Evolutionary conservation across 306 rosid genomes (phyloP), one percentile per base, ranked within the genome.

Genomic region (Casuarina glauca): DNA sequence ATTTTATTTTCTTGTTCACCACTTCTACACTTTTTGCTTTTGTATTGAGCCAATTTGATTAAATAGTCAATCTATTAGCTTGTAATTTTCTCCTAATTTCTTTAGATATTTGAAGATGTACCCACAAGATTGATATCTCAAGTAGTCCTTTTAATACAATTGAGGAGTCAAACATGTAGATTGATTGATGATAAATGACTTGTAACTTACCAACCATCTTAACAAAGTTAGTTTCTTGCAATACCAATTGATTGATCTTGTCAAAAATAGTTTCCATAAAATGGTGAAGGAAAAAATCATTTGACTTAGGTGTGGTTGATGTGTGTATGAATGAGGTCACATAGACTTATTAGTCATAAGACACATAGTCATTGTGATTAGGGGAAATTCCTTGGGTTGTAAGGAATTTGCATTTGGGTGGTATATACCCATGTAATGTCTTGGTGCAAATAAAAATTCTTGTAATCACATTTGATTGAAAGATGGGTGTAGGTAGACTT

Each of bases 141-240:
- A 26, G 3, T 57, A 6, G 7, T 57, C 38, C 12, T 57, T 10
- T 57, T 57, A 9, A 57, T 57, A 20, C 19, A 35, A 3, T 57
- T 57, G 38, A 20, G 19, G 63, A 57, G 3, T 20, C 15, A 57
- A 57, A 57, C 63, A 57, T 35, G 38, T 13, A 57, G 63, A 57
- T 41, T 17, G 49, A 41, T 10, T 58, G 26, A 10, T 74, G 32
- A 48, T 60, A 32, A 32, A 58, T 57, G 19, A 32, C 7, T 43
- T 15, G 15, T 6, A 32, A 74, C 82, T 82, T 80, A 82, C 86
- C 86, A 69, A 51, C 86, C 86, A 82, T 6, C 86, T 79, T 17
- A 74, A 35, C 19, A 82, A 62, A 74, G 32, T 26, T 26, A 26
- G 32, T 26, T 73, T 66, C 76, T 78, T 78, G 76, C 86, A 19